Evolutionary conservation across 2,329 filamentous ascomycete genomes (phyloP), one percentile per base, ranked within the genome.

Genomic region (Xylariomycetidae sp.): DNA sequence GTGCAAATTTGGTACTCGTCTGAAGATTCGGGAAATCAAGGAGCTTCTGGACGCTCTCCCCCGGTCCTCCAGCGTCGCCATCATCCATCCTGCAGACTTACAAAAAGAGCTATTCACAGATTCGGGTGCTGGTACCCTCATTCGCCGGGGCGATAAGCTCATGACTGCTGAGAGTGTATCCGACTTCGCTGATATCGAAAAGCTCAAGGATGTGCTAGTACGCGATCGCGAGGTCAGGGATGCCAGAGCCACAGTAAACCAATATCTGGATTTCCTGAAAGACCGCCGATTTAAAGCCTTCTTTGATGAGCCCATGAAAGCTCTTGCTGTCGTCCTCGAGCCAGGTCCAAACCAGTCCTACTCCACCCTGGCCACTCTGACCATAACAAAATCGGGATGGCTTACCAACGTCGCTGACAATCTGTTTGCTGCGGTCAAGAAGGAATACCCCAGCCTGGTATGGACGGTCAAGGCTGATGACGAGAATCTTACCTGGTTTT

Each of bases 21-120:
- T 97, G 45, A 98, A 98, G 80, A 97, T 98, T 62, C 87, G 85
- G 66, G 88, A 98, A 67, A 94, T 94, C 66, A 94, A 95, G 72
- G 88, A 94, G 38, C 75, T 98, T 17, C 69, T 98, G 33, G 86
- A 88, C 49, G 82, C 85, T 31, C 77, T 98, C 13, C 92, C 92
- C 32, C 82, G 87, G 50, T 90, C 86, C 36, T 96, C 90, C 13
- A 94, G 87, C 51, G 90, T 98, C 31, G 92, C 92, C 41, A 97
- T 98, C 54, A 98, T 97, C 50, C 89, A 97, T 64, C 90, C 92
- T 3, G 88, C 86, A 45, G 89, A 94, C 59, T 73, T 98, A 27
- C 89, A 97, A 65, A 95, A 94, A 67, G 92, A 98, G 62, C 70
- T 97, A 5, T 96, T 97, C 64, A 97, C 90, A 12, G 88, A 97